Evolutionary conservation across 306 rosid species (phyloP).

Genomic region (Cucurbita ficifolia): DNA sequence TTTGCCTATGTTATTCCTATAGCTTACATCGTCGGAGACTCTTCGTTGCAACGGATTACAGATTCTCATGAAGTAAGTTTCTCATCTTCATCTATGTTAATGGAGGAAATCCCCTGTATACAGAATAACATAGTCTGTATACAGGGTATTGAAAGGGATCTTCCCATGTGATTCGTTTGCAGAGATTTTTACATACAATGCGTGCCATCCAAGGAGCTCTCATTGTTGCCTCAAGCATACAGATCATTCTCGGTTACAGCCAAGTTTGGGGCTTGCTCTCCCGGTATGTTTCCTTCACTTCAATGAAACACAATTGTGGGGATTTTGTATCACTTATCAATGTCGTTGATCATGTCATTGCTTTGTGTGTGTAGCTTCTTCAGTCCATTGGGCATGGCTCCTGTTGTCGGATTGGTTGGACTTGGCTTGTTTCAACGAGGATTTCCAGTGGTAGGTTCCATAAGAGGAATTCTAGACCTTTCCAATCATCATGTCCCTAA

Average conservation of each 20-base stretch:
- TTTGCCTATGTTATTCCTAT: slow-evolving; percentile 74
- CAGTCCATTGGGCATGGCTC: slow-evolving; percentile 98
- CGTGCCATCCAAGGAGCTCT: slow-evolving; percentile 97
- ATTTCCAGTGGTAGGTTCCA: slow-evolving; percentile 59
- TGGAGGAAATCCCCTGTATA: neutral
- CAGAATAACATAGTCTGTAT: neutral
- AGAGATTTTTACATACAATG: slow-evolving; percentile 94
- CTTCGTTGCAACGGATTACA: slow-evolving; percentile 43
- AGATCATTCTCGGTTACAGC: slow-evolving; percentile 89
- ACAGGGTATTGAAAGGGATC: slow-evolving; percentile 71
- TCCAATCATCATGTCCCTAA: too few species aligned
- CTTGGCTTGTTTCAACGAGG: slow-evolving; percentile 81
- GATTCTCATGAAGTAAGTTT: slow-evolving; percentile 67
- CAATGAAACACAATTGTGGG: neutral
- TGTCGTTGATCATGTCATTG: neutral
- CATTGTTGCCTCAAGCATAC: slow-evolving; percentile 84
- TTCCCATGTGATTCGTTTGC: slow-evolving; percentile 83
- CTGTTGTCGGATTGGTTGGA: slow-evolving; percentile 91
- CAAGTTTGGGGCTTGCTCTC: slow-evolving; percentile 97
- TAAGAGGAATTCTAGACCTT: neutral
- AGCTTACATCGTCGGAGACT: slow-evolving; percentile 65
- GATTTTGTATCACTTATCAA: neutral
- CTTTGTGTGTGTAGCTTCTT: slow-evolving; percentile 53
- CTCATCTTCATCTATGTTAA: slow-evolving; percentile 7
- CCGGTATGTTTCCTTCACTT: slow-evolving; percentile 25